Evolutionary conservation across 208 protist genomes (phyloP).

Genomic region (Leishmania aethiopica): DNA sequence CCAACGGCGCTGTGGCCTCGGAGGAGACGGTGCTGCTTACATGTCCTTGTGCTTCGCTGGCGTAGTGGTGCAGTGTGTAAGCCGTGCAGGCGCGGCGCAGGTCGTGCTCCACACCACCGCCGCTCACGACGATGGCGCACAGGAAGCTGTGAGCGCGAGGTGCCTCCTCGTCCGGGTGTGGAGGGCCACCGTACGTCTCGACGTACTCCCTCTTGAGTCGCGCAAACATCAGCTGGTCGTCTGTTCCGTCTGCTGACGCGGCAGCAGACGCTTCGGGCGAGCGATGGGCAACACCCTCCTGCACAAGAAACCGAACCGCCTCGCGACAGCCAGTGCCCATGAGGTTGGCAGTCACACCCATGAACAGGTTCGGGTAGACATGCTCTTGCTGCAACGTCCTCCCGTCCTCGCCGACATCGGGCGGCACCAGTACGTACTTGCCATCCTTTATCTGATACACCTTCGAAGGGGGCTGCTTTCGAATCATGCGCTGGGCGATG

Average conservation of each 20-base stretch:
- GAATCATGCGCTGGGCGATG: conserved; percentile 62
- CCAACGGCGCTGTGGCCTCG: not conserved
- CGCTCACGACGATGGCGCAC: conserved; percentile 73
- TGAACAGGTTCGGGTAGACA: conserved; percentile 68
- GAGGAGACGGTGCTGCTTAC: not conserved
- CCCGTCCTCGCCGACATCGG: conserved; percentile 21
- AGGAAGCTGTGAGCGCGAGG: conserved; percentile 44
- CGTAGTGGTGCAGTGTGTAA: conserved; percentile 52
- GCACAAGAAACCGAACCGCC: conserved; percentile 76
- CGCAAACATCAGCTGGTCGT: conserved; percentile 31
- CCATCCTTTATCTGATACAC: conserved; percentile 55
- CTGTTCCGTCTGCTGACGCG: conserved; percentile 17
- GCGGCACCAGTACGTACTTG: conserved; percentile 50
- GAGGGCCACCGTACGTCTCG: conserved; percentile 13
- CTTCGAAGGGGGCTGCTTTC: conserved; percentile 50
- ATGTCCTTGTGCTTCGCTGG: conserved; percentile 29
- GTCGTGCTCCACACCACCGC: conserved; percentile 90
- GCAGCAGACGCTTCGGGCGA: conserved; percentile 16
- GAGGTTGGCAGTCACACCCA: conserved; percentile 79
- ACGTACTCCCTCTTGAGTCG: conserved; percentile 26
- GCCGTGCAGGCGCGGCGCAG: conserved; percentile 71
- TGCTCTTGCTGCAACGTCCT: conserved; percentile 1
- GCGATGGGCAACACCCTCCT: conserved; percentile 57
- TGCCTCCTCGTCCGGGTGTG: conserved; percentile 23
- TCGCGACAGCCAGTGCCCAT: conserved; percentile 86